Percentiles rank a stretch among this genome's conserved stretches.
Conservation (phyloP, 2,329 filamentous ascomycete species). For the Magnaporthiopsis rhizophila region DNA sequence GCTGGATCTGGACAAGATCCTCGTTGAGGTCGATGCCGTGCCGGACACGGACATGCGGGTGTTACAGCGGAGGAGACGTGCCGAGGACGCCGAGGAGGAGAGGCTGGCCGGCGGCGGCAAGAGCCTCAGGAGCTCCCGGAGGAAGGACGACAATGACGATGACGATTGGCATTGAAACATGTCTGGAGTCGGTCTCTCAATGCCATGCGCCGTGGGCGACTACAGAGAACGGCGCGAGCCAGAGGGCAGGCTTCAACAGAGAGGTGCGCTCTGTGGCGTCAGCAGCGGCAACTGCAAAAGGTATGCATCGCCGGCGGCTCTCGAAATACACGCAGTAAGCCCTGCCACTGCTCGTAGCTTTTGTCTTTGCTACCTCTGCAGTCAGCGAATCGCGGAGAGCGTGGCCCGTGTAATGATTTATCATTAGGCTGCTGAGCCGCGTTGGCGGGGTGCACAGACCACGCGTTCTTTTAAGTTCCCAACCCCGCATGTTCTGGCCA, state of each 20-base stretch:
- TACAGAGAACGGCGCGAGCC: background rate
- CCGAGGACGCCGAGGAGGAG: constrained; percentile 54
- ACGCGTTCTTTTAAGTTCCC: background rate
- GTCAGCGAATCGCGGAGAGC: background rate
- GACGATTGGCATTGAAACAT: constrained; percentile 22
- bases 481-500: background rate
- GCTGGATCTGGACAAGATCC: constrained; percentile 68
- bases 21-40: constrained; percentile 77
- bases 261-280: background rate
- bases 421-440: background rate
- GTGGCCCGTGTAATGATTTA: background rate
- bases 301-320: too few species aligned
- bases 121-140: constrained; percentile 16
- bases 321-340: too few species aligned
- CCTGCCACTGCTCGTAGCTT: too few species aligned
- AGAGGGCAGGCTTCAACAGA: background rate
- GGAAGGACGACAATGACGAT: constrained; percentile 18
- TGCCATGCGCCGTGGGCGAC: background rate
- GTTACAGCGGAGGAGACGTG: constrained; percentile 49
- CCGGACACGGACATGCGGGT: constrained; percentile 72
- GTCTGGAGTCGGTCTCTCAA: background rate
- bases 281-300: too few species aligned
- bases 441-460: background rate
- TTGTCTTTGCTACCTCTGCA: too few species aligned
- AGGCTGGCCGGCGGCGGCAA: constrained; percentile 39